A percentile compares a stretch with the other conserved stretches of the same genome.
phyloP scores from a whole-genome alignment of 257 asterid genomes.

The Jacaranda copaia region DNA sequence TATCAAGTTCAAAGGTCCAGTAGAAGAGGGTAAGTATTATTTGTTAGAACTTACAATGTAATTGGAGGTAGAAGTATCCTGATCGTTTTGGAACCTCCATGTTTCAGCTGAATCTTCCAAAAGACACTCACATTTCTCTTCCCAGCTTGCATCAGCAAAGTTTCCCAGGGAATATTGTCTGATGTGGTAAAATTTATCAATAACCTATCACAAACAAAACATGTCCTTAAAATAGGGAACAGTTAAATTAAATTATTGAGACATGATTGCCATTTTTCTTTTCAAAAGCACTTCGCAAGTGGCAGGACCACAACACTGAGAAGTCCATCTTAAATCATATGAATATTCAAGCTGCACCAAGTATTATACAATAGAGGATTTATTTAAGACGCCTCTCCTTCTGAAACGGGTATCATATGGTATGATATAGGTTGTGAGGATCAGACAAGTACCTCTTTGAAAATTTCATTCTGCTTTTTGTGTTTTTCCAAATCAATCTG shows the following conservation, averaged over 20 bases:
- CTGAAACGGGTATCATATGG: constrained; percentile 3
- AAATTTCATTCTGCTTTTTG: constrained; percentile 58
- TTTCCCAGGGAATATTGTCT: constrained; percentile 56
- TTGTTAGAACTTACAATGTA: constrained; percentile 72
- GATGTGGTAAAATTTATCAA: constrained; percentile 80
- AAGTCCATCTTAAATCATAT: constrained; percentile 7
- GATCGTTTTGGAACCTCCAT: constrained; percentile 76
- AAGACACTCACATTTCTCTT: constrained; percentile 81
- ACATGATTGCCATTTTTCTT: constrained; percentile 17
- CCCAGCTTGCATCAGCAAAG: constrained; percentile 62
- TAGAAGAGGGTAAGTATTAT: constrained; percentile 1
- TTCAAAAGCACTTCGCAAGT: constrained; percentile 13
- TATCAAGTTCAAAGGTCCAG: not conserved
- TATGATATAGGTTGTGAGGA: constrained; percentile 24
- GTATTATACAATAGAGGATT: constrained; percentile 11
- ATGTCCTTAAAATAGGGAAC: constrained; percentile 29
- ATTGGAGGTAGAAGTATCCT: constrained; percentile 74
- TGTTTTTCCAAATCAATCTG: constrained; percentile 60
- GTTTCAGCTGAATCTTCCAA: constrained; percentile 73
- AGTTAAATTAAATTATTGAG: constrained; percentile 18
- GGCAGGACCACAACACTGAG: constrained; percentile 24
- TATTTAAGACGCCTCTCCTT: constrained; percentile 16
- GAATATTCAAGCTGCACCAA: constrained; percentile 20
- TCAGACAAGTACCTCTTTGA: constrained; percentile 66
- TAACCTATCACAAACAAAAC: constrained; percentile 59